phyloP scores from a whole-genome alignment of 768 basidiomycete genomes.

The Rubroboletus satanas region DNA sequence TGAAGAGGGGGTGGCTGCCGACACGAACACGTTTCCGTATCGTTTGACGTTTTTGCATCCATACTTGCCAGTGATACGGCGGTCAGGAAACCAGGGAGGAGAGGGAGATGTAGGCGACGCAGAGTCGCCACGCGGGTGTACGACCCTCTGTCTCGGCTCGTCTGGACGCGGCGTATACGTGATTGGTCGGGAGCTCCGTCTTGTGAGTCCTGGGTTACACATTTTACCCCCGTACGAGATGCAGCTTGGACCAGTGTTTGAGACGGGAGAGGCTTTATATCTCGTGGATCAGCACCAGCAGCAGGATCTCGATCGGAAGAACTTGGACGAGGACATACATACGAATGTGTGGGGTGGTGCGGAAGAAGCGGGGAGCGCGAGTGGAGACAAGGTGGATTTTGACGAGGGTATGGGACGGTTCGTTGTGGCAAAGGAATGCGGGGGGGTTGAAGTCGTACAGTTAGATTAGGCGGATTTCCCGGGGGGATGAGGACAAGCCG shows the following conservation, averaged over 20 bases:
- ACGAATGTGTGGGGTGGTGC: background rate
- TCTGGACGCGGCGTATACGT: conserved; percentile 31
- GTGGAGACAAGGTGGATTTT: conserved; percentile 26
- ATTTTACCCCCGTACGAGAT: conserved; percentile 28
- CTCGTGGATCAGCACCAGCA: conserved; percentile 4
- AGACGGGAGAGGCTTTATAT: conserved; percentile 20
- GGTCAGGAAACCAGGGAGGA: background rate
- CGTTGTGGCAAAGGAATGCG: conserved; percentile 24
- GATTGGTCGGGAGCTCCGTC: conserved; percentile 20
- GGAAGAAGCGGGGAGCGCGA: background rate
- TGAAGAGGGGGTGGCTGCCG: background rate
- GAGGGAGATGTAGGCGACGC: background rate
- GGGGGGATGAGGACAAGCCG: background rate
- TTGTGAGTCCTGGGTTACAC: conserved; percentile 21
- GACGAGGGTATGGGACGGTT: conserved; percentile 32
- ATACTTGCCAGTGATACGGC: background rate
- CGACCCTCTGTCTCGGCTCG: conserved; percentile 19
- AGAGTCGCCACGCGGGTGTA: conserved; percentile 5
- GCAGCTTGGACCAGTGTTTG: conserved; percentile 29
- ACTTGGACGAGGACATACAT: background rate
- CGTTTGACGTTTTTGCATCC: conserved; percentile 12
- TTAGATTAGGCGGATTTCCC: conserved; percentile 5
- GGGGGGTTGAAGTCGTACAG: conserved; percentile 28
- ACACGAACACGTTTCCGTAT: conserved; percentile 17
- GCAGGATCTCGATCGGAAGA: background rate